Percentiles rank a stretch among this genome's conserved stretches.
phyloP scores from a whole-genome alignment of 2,329 filamentous ascomycete genomes.

The Dactylonectria estremocensis region DNA sequence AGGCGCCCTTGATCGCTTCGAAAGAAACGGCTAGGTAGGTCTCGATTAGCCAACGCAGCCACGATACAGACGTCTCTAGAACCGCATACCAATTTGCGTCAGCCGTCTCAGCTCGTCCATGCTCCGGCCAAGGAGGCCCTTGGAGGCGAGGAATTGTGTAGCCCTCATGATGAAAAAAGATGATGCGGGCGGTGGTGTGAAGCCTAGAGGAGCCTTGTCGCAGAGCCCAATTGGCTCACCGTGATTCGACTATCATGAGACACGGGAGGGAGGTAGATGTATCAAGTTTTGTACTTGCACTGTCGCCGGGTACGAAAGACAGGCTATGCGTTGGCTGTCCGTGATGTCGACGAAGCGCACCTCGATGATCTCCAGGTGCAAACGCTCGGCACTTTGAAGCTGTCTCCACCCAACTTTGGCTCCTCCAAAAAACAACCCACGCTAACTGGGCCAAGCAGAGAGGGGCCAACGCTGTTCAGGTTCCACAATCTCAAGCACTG shows the following conservation, averaged over 20 bases:
- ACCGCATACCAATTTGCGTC: slow-evolving; percentile 65
- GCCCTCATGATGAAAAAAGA: slow-evolving; percentile 61
- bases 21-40: slow-evolving; percentile 72
- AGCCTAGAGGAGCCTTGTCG: slow-evolving; percentile 6
- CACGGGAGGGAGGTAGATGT: neutral
- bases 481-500: too few species aligned
- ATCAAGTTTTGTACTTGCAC: neutral
- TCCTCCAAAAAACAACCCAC: too few species aligned
- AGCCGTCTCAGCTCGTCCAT: slow-evolving; percentile 73
- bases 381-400: too few species aligned
- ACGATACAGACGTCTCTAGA: accelerated
- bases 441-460: too few species aligned
- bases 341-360: slow-evolving; percentile 16
- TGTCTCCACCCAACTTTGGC: too few species aligned
- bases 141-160: slow-evolving; percentile 60
- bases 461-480: too few species aligned
- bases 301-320: slow-evolving; percentile 1
- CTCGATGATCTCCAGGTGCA: slow-evolving; percentile 11
- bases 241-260: slow-evolving; percentile 43
- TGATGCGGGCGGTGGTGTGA: slow-evolving; percentile 18
- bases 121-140: slow-evolving; percentile 72
- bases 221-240: slow-evolving; percentile 51
- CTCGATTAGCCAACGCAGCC: slow-evolving; percentile 3
- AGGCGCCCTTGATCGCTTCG: slow-evolving; percentile 77
- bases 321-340: slow-evolving; percentile 13